Base-by-base conservation (phyloP, 139 green algal species). In the Ulvella scutata region DNA sequence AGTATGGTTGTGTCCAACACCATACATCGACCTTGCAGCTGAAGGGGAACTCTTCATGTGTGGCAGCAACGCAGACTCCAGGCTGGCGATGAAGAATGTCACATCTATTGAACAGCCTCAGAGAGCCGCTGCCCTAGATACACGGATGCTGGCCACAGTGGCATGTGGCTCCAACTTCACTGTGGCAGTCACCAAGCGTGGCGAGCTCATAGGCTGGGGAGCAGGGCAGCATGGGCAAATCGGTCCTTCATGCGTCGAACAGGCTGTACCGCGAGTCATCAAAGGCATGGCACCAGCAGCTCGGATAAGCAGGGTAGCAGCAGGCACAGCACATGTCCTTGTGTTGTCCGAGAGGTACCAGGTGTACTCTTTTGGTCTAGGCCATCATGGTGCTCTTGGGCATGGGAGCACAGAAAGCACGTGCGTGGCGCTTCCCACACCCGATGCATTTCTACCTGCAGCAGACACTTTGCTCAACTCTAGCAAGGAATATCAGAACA, bases 211-310 rank as follows among this genome's bases (percentile, higher is more conserved):
- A 0, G 74, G 80, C 3, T 92, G 79, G 80, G 88, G 89, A 3
- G 51, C 39, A 43, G 74, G 72, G 34, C 87, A 94, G 62, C 85
- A 75, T 37, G 89, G 88, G 3, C 89, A 94, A 77, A 74, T 88
- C 17, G 89, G 86, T 0, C 67, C 83, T 7, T 79, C 77, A 17
- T 51, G n/a, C 7, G 36, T 43, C 36, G 43, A 78, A 31, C 51
- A 80, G 51, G 72, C 72, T 7, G 38, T 62, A 3, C 79, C 75
- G 4, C 51, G 74, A 4, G 43, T 62, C n/a, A 26, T 62, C 34
- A 62, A 28, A 4, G 67, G 43, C 59, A 26, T 61, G 39, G 38
- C 40, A 17, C 6, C 61, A 38, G 4, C 4, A 0, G 51, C 7
- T 20, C 3, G 29, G 37, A 38, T 59, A 4, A 20, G 67, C 76